phyloP scores from a whole-genome alignment of 2,329 filamentous ascomycete species.

The Trichoderma citrinoviride region DNA sequence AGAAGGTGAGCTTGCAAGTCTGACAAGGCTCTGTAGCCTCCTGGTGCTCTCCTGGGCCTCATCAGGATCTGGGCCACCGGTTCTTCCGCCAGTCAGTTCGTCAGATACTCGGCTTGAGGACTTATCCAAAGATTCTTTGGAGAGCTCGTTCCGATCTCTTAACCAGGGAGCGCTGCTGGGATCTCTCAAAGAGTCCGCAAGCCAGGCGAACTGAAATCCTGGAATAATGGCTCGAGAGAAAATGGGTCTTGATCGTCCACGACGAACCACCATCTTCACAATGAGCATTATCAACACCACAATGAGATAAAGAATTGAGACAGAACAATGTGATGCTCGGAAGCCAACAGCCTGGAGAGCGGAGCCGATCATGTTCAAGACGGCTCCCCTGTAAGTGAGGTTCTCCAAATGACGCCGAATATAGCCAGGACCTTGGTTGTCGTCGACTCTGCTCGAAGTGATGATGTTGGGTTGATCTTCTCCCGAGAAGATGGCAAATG shows the following conservation, averaged over 20 bases:
- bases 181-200: not conserved
- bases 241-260: not conserved
- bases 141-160: too few relatives aligned
- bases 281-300: not conserved
- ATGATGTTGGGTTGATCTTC: not conserved
- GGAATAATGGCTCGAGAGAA: not conserved
- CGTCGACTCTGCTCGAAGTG: not conserved
- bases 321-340: conserved; percentile 6
- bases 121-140: too few relatives aligned
- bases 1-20: too few relatives aligned
- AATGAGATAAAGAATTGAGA: not conserved
- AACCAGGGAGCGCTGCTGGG: not conserved
- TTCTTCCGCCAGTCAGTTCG: not conserved
- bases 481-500: not conserved
- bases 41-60: not conserved
- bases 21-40: too few relatives aligned
- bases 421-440: not conserved
- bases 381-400: conserved; percentile 8
- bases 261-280: not conserved
- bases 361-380: conserved; percentile 28
- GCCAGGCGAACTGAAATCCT: conserved; percentile 9
- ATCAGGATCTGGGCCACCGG: not conserved
- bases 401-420: not conserved
- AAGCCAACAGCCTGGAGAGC: conserved; percentile 31
- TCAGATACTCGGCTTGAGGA: not conserved